These are phyloP conservation scores for Collybia sordida DNA, from an alignment of 768 basidiomycete species.

Conservation along the genomic window DNA sequence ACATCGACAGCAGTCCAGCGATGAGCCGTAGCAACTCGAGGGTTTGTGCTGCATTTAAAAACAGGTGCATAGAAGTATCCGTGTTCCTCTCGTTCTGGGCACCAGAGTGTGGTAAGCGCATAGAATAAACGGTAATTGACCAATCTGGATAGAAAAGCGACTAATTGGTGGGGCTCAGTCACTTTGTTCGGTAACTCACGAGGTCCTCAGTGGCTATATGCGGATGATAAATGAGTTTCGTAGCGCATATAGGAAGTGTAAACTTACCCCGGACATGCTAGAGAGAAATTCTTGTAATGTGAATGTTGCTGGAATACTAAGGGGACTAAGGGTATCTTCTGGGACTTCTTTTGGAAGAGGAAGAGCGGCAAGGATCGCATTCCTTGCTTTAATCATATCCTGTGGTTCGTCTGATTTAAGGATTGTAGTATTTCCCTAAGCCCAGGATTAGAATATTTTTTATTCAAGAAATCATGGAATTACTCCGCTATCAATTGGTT, in stretches of 20 bases:
- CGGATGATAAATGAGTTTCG: conserved; percentile 3
- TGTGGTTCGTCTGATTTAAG: conserved; percentile 34
- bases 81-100: conserved; percentile 79
- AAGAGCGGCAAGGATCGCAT: conserved; percentile 54
- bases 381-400: conserved; percentile 51
- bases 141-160: conserved; percentile 45
- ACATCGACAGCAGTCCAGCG: conserved; percentile 71
- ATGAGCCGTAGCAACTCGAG: conserved; percentile 73
- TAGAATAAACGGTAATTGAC: conserved; percentile 68
- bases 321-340: conserved; percentile 65
- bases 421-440: too few relatives aligned
- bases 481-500: conserved; percentile 11
- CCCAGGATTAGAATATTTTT: too few relatives aligned
- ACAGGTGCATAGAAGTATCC: conserved; percentile 73
- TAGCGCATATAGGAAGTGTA: neutral
- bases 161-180: neutral
- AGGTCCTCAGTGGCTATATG: conserved; percentile 51
- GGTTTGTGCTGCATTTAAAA: conserved; percentile 81
- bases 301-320: conserved; percentile 61
- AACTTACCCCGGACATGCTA: conserved; percentile 54
- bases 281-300: conserved; percentile 71
- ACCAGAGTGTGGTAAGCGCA: conserved; percentile 72
- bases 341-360: conserved; percentile 66
- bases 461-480: neutral
- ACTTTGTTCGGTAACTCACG: conserved; percentile 38